phyloP scores from a whole-genome alignment of 1,284 basidiomycete species.

The Wallemia hederae region DNA sequence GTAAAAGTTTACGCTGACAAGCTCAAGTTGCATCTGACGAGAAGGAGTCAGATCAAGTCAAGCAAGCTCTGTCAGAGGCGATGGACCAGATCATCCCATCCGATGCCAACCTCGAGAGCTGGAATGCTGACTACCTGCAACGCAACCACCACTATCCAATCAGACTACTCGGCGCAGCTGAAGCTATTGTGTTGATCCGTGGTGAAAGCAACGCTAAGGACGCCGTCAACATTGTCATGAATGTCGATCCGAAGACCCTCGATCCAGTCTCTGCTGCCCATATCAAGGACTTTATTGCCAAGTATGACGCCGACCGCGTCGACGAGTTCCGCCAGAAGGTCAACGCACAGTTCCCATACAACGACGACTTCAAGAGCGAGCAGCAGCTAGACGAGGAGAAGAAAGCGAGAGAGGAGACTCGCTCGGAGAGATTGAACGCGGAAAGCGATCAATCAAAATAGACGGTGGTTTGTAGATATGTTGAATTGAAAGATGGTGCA shows the following conservation, averaged over 20 bases:
- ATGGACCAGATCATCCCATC: background rate
- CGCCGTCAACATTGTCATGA: slow-evolving; percentile 7
- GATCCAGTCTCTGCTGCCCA: slow-evolving; percentile 2
- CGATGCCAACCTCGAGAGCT: background rate
- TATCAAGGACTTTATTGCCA: slow-evolving; percentile 5
- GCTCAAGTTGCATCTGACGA: background rate
- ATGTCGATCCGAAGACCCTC: slow-evolving; percentile 4
- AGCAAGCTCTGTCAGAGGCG: background rate
- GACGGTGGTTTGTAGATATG: background rate
- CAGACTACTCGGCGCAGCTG: slow-evolving; percentile 4
- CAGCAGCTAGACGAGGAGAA: slow-evolving; percentile 11
- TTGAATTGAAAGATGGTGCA: background rate
- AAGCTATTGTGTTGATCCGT: background rate
- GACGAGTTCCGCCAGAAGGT: slow-evolving; percentile 12
- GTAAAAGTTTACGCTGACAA: background rate
- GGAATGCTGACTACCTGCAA: slow-evolving; percentile 4
- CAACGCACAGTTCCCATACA: slow-evolving; percentile 13
- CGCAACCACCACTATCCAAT: slow-evolving; percentile 7
- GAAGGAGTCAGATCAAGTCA: background rate
- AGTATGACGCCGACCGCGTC: slow-evolving; percentile 4
- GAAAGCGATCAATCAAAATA: background rate
- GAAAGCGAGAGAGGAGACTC: slow-evolving; percentile 2
- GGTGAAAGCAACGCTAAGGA: background rate
- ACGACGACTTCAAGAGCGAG: slow-evolving; percentile 15
- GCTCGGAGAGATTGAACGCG: background rate